Conservation (phyloP, 441 rosid genomes). For the Croton setiger region DNA sequence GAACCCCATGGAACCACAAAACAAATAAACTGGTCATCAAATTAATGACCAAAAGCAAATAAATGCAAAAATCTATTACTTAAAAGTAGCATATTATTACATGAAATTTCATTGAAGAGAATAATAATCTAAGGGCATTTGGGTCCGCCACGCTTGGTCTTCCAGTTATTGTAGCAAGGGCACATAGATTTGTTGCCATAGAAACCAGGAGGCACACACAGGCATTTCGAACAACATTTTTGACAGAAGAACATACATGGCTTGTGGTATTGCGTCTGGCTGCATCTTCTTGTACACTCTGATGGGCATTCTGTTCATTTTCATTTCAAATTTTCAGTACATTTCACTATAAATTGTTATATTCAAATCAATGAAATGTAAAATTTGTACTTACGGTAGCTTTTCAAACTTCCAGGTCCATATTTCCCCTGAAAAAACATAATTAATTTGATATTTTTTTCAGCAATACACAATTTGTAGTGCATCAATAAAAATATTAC, state of each 20-base stretch:
- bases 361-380: neutral
- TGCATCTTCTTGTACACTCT: conserved; percentile 23
- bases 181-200: conserved; percentile 25
- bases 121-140: conserved; percentile 30
- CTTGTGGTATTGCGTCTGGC: conserved; percentile 23
- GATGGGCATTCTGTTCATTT: conserved; percentile 26
- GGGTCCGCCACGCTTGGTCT: conserved; percentile 31
- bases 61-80: too few species aligned
- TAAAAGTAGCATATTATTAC: neutral
- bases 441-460: neutral
- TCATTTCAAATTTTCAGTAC: too few species aligned
- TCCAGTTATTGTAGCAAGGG: conserved; percentile 33
- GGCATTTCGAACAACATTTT: conserved; percentile 25
- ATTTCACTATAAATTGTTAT: too few species aligned
- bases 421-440: conserved; percentile 32
- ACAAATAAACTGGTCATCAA: neutral
- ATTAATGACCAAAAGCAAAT: neutral
- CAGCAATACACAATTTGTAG: neutral
- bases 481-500: neutral
- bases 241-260: conserved; percentile 32
- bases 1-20: neutral
- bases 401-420: conserved; percentile 55
- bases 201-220: conserved; percentile 28
- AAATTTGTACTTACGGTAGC: conserved; percentile 44
- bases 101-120: too few species aligned